Evolutionary conservation across 1,284 basidiomycete species (phyloP), one percentile per base, ranked within the genome.

Genomic region (Pseudozyma sp.): DNA sequence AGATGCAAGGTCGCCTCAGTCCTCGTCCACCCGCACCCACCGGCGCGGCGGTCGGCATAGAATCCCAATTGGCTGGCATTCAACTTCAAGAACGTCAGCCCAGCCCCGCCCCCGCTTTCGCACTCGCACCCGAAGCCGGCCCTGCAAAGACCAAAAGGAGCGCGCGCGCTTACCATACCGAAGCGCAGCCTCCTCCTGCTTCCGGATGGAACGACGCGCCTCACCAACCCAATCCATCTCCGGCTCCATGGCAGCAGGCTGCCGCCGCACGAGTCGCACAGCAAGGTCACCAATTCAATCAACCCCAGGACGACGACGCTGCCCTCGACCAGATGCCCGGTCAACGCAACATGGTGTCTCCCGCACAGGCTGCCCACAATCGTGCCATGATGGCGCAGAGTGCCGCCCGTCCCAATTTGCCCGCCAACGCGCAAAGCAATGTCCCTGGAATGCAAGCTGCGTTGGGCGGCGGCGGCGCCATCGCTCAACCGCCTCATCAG

Each of bases 401-500:
- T 11, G 64, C 59, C 44, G 54, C 62, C 5, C 52, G 63, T 9
- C 58, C 63, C 52, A 58, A 61, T 43, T 29, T 71, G 52, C 70
- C 66, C 16, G 31, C 63, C 17, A 65, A 68, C 17, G 69, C 68
- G 43, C 70, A 68, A 30, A 68, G 62, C 52, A 71, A 55, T 42
- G 39, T 73, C 5, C 65, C 70, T 19, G 65, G 65, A 19, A 65
- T 72, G 56, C 72, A 75, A 37, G 65, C 68, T 4, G 65, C 68
- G 13, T 54, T 68, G 9, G 68, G 45, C 14, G 60, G 63, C 7
- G 58, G 56, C 30, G 51, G 56, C 8, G 62, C 54, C 17, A 79
- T 80, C 55, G 44, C 60, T 7, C 85, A 86, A 60, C 85, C 86
- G 16, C 86, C 86, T 45, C 85, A 87, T 68, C 82, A 83, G 40